Percentiles rank a stretch among this genome's conserved stretches.
phyloP scores from a whole-genome alignment of 768 basidiomycete genomes.

The Lyophyllum shimeji region DNA sequence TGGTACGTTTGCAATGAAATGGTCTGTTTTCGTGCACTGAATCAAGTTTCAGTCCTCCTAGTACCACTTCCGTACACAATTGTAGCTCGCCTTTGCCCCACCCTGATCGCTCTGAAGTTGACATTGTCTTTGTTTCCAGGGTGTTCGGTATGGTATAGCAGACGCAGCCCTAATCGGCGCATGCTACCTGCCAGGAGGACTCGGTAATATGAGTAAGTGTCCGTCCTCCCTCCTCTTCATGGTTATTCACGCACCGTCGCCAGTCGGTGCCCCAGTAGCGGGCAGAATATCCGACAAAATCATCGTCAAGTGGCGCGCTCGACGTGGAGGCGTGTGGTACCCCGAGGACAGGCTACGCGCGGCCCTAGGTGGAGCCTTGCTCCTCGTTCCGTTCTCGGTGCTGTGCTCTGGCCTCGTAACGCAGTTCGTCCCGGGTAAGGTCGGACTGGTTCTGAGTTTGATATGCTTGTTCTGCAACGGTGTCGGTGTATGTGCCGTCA shows the following conservation, averaged over 20 bases:
- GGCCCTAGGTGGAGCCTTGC: slow-evolving; percentile 40
- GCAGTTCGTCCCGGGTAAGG: slow-evolving; percentile 44
- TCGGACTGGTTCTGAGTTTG: slow-evolving; percentile 52
- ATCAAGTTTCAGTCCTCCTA: slow-evolving; percentile 41
- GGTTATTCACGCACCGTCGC: neutral
- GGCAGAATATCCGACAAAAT: slow-evolving; percentile 59
- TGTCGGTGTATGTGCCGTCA: slow-evolving; percentile 47
- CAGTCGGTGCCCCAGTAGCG: slow-evolving; percentile 61
- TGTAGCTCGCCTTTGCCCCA: slow-evolving; percentile 34
- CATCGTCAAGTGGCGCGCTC: slow-evolving; percentile 45
- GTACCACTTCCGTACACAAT: slow-evolving; percentile 68
- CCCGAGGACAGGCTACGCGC: slow-evolving; percentile 70
- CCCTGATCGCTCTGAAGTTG: neutral
- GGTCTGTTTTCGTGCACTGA: slow-evolving; percentile 22
- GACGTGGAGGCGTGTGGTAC: slow-evolving; percentile 56
- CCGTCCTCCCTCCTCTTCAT: neutral
- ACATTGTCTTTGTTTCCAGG: slow-evolving; percentile 35
- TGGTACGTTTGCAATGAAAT: slow-evolving; percentile 28
- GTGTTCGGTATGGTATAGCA: slow-evolving; percentile 50
- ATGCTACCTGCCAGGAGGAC: slow-evolving; percentile 58
- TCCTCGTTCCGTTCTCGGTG: slow-evolving; percentile 55
- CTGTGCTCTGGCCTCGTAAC: slow-evolving; percentile 49
- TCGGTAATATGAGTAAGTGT: slow-evolving; percentile 57
- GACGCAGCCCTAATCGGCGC: slow-evolving; percentile 60
- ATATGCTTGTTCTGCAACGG: slow-evolving; percentile 63